Conservation (phyloP, 106 monocot genomes). For the Amphibolis antarctica region DNA sequence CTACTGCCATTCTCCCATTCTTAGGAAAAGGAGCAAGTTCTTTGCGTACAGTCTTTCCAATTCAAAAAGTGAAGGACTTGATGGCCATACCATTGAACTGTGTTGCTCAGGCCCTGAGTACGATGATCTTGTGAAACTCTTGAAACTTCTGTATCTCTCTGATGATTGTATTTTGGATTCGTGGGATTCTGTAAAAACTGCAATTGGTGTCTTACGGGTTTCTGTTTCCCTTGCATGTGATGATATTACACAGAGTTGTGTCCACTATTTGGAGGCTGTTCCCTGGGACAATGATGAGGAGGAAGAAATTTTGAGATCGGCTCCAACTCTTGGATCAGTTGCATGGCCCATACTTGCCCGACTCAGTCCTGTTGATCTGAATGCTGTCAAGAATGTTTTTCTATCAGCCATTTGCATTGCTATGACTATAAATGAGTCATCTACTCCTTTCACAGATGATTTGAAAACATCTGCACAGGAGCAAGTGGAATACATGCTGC, state of each 20-base stretch:
- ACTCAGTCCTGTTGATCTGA: conserved; percentile 40
- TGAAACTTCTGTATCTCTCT: conserved; percentile 54
- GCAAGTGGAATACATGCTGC: conserved; percentile 87
- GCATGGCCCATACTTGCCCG: conserved; percentile 44
- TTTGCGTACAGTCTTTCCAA: conserved; percentile 37
- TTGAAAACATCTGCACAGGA: conserved; percentile 88
- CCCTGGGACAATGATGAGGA: conserved; percentile 97
- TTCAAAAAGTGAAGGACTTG: background rate
- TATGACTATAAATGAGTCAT: conserved; percentile 22
- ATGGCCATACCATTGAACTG: conserved; percentile 38
- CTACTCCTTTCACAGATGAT: conserved; percentile 62
- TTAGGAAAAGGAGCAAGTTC: conserved; percentile 34
- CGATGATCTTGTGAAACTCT: conserved; percentile 56
- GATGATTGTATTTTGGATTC: conserved; percentile 49
- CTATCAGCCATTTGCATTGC: conserved; percentile 84
- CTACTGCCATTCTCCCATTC: conserved; percentile 26
- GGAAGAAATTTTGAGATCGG: conserved; percentile 62
- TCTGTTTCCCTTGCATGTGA: conserved; percentile 53
- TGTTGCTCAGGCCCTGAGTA: conserved; percentile 36
- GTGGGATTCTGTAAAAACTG: conserved; percentile 48
- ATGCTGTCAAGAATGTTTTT: conserved; percentile 66
- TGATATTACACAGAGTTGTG: conserved; percentile 37
- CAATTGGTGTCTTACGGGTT: conserved; percentile 76
- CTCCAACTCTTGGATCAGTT: conserved; percentile 39
- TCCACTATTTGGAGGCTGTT: conserved; percentile 74